Conservation (phyloP, 257 asterid genomes). For the Solanum boliviense region DNA sequence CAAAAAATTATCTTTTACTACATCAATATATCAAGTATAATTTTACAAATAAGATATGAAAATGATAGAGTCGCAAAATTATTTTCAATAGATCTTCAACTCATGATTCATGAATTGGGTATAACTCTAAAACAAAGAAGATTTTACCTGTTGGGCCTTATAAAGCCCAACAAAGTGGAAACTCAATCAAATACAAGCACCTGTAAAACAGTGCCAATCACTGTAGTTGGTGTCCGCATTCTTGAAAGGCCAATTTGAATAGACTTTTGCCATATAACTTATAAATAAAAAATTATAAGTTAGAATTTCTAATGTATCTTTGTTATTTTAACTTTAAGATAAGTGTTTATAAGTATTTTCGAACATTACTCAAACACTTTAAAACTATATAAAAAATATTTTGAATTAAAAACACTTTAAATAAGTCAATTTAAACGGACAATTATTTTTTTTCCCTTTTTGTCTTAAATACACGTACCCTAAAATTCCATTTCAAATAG, state of each 20-base stretch:
- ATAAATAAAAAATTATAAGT: too few species aligned
- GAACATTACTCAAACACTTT: too few species aligned
- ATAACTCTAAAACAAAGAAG: not conserved
- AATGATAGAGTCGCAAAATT: rapidly evolving
- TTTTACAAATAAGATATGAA: not conserved
- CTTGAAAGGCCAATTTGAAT: rapidly evolving
- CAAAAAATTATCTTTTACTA: not conserved
- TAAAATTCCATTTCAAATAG: not conserved
- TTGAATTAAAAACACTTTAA: too few species aligned
- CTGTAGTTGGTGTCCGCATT: not conserved
- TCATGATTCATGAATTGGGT: too few species aligned
- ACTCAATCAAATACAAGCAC: not conserved
- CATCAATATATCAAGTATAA: rapidly evolving
- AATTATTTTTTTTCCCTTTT: too few species aligned
- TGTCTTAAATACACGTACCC: not conserved
- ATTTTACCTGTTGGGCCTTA: not conserved
- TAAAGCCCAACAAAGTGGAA: not conserved
- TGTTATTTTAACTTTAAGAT: too few species aligned
- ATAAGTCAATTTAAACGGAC: too few species aligned
- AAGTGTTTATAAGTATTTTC: too few species aligned
- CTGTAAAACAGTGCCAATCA: not conserved
- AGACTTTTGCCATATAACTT: rapidly evolving
- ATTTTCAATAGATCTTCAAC: too few species aligned
- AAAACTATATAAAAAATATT: too few species aligned
- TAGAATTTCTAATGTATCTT: too few species aligned